Evolutionary conservation across 306 rosid species (phyloP), one percentile per base, ranked within the genome.

Genomic region (Vicia sativa): DNA sequence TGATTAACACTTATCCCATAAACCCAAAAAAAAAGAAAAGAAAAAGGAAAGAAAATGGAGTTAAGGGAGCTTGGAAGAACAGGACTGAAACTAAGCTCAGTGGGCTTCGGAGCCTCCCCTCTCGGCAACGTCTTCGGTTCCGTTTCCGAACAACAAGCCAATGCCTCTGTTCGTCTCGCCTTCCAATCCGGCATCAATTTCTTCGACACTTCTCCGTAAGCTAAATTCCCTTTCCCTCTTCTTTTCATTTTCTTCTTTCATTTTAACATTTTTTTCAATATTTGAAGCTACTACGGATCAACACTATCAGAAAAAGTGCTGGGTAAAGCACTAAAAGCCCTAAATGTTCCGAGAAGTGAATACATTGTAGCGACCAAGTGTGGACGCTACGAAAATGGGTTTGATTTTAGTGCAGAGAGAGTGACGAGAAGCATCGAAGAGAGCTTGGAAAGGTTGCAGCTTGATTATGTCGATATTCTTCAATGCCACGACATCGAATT

Each of bases 401-500:
- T 90, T 45, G 90, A 93, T 82, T 93, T 93, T 74, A 85, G 96
- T 77, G 96, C 93, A 0, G 91, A 90, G 34, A 80, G 96, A 79
- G 96, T 92, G 11, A 87, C 87, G 8, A 82, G 62, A 74, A 90
- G 98, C 80, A 73, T 93, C 10, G 95, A 90, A 3, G 98, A 93
- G 87, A 93, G 98, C 79, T 88, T 93, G 85, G 80, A 74, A 62
- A 88, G 98, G 46, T 80, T 93, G 80, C 95, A 90, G 83, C 80
- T 93, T 9, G 96, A 90, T 31, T 90, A 90, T 12, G 96, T 93
- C 7, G 98, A 93, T 81, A 86, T 93, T 71, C 79, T 93, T 35
- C 96, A 86, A 56, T 93, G 98, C 73, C 98, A 93, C 77, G 98
- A 93, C 44, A 90, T 93, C 74, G 98, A 93, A 77, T 93, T 88